Evolutionary conservation across 208 protist species (phyloP).

Genomic region (Leishmania tropica): DNA sequence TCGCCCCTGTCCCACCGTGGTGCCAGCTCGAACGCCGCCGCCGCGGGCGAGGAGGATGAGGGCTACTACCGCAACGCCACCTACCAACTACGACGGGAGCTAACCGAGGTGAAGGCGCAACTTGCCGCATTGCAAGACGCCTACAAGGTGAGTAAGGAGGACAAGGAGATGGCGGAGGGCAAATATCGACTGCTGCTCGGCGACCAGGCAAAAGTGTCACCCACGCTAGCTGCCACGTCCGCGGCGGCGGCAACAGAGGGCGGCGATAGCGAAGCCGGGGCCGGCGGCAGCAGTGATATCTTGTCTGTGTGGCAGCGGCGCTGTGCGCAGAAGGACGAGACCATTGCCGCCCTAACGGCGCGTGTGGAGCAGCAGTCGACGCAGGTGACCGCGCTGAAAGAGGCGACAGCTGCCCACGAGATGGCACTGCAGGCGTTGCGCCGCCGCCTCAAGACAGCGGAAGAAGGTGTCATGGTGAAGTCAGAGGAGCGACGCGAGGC

Average conservation of each 20-base stretch:
- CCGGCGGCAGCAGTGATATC: slow-evolving; percentile 2
- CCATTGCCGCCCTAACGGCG: slow-evolving; percentile 48
- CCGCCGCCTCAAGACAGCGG: slow-evolving; percentile 47
- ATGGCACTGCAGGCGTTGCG: slow-evolving; percentile 48
- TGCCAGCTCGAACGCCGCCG: not conserved
- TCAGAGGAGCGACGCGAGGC: slow-evolving; percentile 55
- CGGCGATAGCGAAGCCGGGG: not conserved
- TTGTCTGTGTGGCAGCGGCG: slow-evolving; percentile 39
- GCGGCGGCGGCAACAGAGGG: slow-evolving; percentile 2
- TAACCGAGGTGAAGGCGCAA: slow-evolving; percentile 35
- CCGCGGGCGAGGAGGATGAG: slow-evolving; percentile 30
- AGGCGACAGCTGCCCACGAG: slow-evolving; percentile 59
- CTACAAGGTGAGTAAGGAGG: slow-evolving; percentile 35
- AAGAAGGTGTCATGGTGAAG: slow-evolving; percentile 55
- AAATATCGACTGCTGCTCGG: slow-evolving; percentile 57
- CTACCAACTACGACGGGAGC: slow-evolving; percentile 54
- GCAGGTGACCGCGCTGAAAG: slow-evolving; percentile 51
- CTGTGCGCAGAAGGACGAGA: slow-evolving; percentile 59
- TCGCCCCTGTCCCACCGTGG: not conserved
- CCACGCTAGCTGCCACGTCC: not conserved
- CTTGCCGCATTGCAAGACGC: slow-evolving; percentile 44
- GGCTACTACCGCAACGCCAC: slow-evolving; percentile 43
- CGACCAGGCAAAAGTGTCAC: slow-evolving; percentile 28
- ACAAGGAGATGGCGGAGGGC: slow-evolving; percentile 40
- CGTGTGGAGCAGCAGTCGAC: slow-evolving; percentile 50